Conservation (phyloP, 352 stramenopile genomes). For the Phytopythium vexans region DNA sequence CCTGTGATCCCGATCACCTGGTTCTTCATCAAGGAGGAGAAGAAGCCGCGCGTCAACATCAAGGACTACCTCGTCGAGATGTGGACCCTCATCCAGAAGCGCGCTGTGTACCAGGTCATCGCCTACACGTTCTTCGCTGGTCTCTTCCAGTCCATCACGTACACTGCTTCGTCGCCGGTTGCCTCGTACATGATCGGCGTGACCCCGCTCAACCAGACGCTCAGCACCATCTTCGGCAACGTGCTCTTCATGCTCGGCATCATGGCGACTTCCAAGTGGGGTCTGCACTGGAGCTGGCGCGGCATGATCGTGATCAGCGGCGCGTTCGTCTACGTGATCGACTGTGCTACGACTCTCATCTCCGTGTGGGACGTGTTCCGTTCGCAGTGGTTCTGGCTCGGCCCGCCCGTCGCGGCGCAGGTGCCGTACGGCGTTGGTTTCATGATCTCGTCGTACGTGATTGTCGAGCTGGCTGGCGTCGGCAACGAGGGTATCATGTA, state of each 20-base stretch:
- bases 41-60: conserved; percentile 17
- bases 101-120: conserved; percentile 38
- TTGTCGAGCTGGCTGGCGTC: conserved; percentile 34
- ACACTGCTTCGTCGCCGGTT: conserved; percentile 20
- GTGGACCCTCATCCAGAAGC: conserved; percentile 30
- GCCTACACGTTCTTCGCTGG: conserved; percentile 32
- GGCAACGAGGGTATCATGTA: conserved; percentile 39
- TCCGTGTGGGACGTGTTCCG: conserved; percentile 31
- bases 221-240: conserved; percentile 23
- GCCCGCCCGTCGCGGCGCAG: conserved; percentile 18
- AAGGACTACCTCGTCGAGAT: conserved; percentile 25
- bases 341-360: conserved; percentile 19
- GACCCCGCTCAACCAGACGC: conserved; percentile 24
- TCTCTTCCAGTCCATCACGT: conserved; percentile 29
- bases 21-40: conserved; percentile 45
- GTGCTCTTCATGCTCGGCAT: conserved; percentile 21
- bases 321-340: conserved; percentile 17
- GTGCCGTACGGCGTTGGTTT: conserved; percentile 25
- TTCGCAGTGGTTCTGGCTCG: conserved; percentile 33
- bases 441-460: conserved; percentile 27
- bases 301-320: conserved; percentile 24
- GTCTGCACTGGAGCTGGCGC: conserved; percentile 39
- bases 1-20: conserved; percentile 28
- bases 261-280: conserved; percentile 24
- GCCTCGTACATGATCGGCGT: conserved; percentile 27